These are phyloP conservation scores for Drechslera avenae DNA, from an alignment of 2,329 filamentous ascomycete genomes.

Conservation along the genomic window DNA sequence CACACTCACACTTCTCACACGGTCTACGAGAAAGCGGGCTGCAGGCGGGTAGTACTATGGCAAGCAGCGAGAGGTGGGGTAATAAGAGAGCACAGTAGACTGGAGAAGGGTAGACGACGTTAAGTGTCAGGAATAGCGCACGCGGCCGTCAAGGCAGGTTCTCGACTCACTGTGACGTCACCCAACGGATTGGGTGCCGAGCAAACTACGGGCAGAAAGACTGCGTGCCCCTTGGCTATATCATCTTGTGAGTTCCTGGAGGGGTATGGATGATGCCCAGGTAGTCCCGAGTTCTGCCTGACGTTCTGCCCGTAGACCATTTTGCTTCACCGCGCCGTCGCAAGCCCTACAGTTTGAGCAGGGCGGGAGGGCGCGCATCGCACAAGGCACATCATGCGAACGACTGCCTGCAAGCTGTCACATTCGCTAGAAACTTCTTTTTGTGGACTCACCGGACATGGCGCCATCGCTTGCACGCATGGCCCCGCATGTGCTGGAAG, in stretches of 20 bases:
- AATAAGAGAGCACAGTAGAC: slow-evolving; percentile 19
- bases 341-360: slow-evolving; percentile 12
- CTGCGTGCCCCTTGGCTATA: slow-evolving; percentile 3
- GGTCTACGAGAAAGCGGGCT: slow-evolving; percentile 9
- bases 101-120: slow-evolving; percentile 13
- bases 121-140: slow-evolving; percentile 20
- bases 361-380: slow-evolving; percentile 10
- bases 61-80: slow-evolving; percentile 8
- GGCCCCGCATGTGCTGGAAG: slow-evolving; percentile 24
- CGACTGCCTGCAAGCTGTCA: slow-evolving; percentile 14
- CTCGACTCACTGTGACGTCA: slow-evolving; percentile 17
- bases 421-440: slow-evolving; percentile 12
- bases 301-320: background rate
- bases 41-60: slow-evolving; percentile 1
- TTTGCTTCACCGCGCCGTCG: slow-evolving; percentile 13
- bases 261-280: slow-evolving; percentile 3
- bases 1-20: no score
- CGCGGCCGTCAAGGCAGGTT: slow-evolving; percentile 15
- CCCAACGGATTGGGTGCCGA: slow-evolving; percentile 4
- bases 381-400: slow-evolving; percentile 18
- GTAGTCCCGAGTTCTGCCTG: slow-evolving; percentile 2
- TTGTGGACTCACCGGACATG: slow-evolving; percentile 18
- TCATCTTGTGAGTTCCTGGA: background rate
- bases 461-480: slow-evolving; percentile 16
- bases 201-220: background rate